Evolutionary conservation across 2,329 filamentous ascomycete species (phyloP).

Genomic region (Shiraia sp.): DNA sequence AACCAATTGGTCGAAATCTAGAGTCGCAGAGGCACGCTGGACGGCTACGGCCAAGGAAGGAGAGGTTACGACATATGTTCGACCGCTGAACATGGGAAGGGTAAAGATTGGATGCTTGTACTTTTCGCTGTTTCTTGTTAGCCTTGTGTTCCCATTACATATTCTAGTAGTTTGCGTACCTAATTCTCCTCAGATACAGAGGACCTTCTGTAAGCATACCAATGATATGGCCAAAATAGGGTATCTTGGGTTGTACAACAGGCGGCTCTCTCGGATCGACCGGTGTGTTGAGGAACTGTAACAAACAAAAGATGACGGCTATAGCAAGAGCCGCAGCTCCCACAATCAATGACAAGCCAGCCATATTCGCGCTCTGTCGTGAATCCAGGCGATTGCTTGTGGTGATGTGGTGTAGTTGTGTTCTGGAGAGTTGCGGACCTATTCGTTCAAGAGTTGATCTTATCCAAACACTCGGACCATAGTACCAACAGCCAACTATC

Average conservation of each 20-base stretch:
- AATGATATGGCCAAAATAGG: constrained; percentile 53
- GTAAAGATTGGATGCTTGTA: constrained; percentile 46
- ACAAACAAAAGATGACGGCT: constrained; percentile 7
- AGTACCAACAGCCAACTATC: too few relatives aligned
- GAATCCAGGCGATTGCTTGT: background rate
- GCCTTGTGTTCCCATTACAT: background rate
- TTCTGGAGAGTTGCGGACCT: too few relatives aligned
- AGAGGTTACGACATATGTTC: constrained; percentile 52
- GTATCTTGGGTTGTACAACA: constrained; percentile 46
- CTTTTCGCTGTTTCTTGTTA: constrained; percentile 12
- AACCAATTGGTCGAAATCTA: constrained; percentile 51
- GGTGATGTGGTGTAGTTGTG: too few relatives aligned
- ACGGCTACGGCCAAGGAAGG: constrained; percentile 46
- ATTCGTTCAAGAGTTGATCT: too few relatives aligned
- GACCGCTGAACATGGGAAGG: constrained; percentile 50
- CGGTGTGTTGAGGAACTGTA: constrained; percentile 14
- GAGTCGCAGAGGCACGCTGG: constrained; percentile 45
- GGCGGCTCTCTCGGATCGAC: constrained; percentile 49
- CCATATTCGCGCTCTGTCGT: background rate
- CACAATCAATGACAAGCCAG: constrained; percentile 4
- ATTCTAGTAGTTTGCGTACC: constrained; percentile 30
- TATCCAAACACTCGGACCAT: too few relatives aligned
- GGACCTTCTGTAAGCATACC: constrained; percentile 44
- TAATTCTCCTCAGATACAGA: constrained; percentile 44
- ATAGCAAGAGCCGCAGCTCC: constrained; percentile 8